Base-by-base conservation (phyloP, 306 rosid species). In the Geum urbanum region DNA sequence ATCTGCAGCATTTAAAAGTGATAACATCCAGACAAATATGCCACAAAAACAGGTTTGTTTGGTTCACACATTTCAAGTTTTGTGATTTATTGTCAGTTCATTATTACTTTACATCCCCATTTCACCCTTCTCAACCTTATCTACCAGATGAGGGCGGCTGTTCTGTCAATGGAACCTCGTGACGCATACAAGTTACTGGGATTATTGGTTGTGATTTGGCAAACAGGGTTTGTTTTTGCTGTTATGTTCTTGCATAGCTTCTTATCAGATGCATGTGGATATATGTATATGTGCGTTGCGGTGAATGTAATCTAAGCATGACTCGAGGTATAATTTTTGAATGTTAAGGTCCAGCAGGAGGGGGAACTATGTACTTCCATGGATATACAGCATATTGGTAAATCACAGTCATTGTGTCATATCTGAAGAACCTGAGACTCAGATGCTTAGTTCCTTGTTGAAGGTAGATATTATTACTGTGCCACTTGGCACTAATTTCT, bases 321-420 rank as follows among this genome's bases (percentile, higher is more conserved):
- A 45, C 20, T 10, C n/a, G 9, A 47, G 24, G 14, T 39, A 37
- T 66, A n/a, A 35, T 40, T 19, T 68, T 37, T 80, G 22, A 32
- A 39, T 67, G 9, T 77, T 69, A 54, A 94, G 99, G 85, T 77
- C 89, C 24, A 76, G 80, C 67, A 76, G 78, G 0, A 76, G 78
- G 0, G 90, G 96, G 76, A 86, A 87, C 77, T 74, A 79, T 20
- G 85, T 81, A 67, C 86, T 94, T 74, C 97, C 92, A 27, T 94
- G 99, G 99, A 87, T 94, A 44, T 80, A 87, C 75, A 66, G 83
- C 87, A 85, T 94, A 71, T 70, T 91, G 80, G 81, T 86, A 72
- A 84, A 79, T 78, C 92, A 87, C 55, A 75, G 86, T 84, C 86
- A 82, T 60, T 78, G 78, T 79, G 48, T 84, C 65, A 75, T 75